Evolutionary conservation across 1,139 yeast species (phyloP).

Genomic region (Geotrichum carabidarum): DNA sequence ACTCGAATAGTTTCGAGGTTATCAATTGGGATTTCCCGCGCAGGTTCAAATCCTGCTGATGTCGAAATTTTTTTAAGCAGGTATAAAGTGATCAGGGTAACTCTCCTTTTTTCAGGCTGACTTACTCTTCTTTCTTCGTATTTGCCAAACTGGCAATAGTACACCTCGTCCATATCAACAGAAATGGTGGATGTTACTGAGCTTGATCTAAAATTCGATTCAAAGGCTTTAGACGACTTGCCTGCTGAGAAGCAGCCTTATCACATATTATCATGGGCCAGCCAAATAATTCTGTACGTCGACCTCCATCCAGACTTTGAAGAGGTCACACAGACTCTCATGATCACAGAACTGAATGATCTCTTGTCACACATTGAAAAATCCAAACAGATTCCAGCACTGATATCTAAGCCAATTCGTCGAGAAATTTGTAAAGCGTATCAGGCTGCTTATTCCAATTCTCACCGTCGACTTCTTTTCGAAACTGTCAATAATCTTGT

Average conservation of each 20-base stretch:
- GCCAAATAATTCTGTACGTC: conserved; percentile 21
- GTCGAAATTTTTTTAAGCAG: conserved; percentile 15
- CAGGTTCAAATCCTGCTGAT: conserved; percentile 23
- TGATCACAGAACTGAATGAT: conserved; percentile 24
- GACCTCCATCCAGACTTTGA: conserved; percentile 17
- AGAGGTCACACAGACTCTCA: conserved; percentile 25
- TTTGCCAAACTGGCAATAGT: conserved; percentile 14
- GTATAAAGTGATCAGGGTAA: conserved; percentile 3
- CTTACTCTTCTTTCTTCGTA: neutral
- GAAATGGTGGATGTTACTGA: conserved; percentile 12
- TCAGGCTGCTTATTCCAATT: conserved; percentile 22
- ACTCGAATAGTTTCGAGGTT: conserved; percentile 19
- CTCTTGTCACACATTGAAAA: conserved; percentile 24
- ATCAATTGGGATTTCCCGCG: conserved; percentile 24
- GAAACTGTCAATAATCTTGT: conserved; percentile 33
- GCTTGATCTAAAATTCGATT: conserved; percentile 22
- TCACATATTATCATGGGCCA: conserved; percentile 25
- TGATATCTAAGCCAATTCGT: conserved; percentile 27
- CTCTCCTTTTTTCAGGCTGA: neutral
- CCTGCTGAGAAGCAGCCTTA: conserved; percentile 28
- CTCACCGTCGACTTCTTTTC: conserved; percentile 27
- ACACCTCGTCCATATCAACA: conserved; percentile 5
- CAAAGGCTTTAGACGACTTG: conserved; percentile 23
- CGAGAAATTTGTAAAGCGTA: conserved; percentile 26
- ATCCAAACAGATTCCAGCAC: conserved; percentile 23